These are phyloP conservation scores for Thraustochytrium striatum DNA, from an alignment of 352 stramenopile species.

Conservation along the genomic window DNA sequence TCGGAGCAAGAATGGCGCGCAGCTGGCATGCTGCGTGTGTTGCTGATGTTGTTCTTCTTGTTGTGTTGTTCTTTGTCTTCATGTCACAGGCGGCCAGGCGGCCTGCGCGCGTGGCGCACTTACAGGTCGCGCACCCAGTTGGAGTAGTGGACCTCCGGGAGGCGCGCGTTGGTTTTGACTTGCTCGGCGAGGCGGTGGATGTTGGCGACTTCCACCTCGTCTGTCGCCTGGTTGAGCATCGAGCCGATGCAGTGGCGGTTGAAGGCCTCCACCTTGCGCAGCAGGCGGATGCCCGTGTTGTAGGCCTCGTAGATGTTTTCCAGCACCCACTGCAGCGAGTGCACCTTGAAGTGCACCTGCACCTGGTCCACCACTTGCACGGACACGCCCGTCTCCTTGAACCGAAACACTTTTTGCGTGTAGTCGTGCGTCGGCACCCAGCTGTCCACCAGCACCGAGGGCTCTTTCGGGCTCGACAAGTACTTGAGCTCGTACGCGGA, in stretches of 20 bases:
- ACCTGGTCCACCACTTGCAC: slow-evolving; percentile 45
- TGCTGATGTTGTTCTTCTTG: too few species aligned
- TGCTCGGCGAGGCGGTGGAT: slow-evolving; percentile 4
- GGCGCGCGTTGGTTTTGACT: slow-evolving; percentile 8
- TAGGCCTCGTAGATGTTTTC: slow-evolving; percentile 40
- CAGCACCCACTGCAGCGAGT: slow-evolving; percentile 42
- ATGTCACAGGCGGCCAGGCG: too few species aligned
- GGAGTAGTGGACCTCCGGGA: slow-evolving; percentile 24
- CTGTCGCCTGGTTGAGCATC: slow-evolving; percentile 12
- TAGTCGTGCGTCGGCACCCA: slow-evolving; percentile 41
- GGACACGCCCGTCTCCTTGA: slow-evolving; percentile 2
- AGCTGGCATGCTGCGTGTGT: too few species aligned
- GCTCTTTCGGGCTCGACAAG: slow-evolving; percentile 2
- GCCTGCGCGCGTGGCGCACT: too few species aligned
- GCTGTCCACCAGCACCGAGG: neutral
- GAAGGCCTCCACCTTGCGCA: slow-evolving; percentile 36
- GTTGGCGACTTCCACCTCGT: slow-evolving; percentile 5
- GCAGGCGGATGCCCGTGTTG: slow-evolving; percentile 28
- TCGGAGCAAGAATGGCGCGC: too few species aligned
- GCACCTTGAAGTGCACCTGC: slow-evolving; percentile 43
- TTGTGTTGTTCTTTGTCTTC: too few species aligned
- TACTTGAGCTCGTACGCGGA: slow-evolving; percentile 40
- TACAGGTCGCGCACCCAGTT: slow-evolving; percentile 32
- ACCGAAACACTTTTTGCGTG: slow-evolving; percentile 36
- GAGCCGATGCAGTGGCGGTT: slow-evolving; percentile 22